These are phyloP conservation scores for Hemileia vastatrix DNA, from an alignment of 1,284 basidiomycete species.

Conservation along the genomic window DNA sequence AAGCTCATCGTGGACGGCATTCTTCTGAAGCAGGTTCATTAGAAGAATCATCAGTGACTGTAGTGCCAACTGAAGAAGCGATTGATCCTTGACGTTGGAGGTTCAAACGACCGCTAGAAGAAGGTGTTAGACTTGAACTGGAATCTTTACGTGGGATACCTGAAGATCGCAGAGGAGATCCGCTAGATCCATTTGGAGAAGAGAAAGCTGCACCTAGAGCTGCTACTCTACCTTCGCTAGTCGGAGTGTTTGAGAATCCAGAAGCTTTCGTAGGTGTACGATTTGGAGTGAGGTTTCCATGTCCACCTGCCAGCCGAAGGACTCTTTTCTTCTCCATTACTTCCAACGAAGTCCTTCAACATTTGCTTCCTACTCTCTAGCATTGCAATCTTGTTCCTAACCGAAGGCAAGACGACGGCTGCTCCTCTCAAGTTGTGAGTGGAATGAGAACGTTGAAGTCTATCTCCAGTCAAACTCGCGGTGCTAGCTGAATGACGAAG, in stretches of 20 bases:
- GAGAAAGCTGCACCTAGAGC: background rate
- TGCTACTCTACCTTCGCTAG: background rate
- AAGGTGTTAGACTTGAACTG: background rate
- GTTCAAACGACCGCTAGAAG: background rate
- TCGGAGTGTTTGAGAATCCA: background rate
- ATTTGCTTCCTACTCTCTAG: conserved; percentile 29
- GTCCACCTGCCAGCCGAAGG: background rate
- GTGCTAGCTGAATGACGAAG: conserved; percentile 30
- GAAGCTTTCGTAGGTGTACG: background rate
- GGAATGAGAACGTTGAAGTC: conserved; percentile 25
- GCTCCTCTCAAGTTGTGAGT: conserved; percentile 30
- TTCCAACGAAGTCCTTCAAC: background rate
- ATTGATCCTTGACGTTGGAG: background rate
- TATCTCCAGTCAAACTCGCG: background rate
- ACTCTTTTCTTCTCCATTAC: background rate
- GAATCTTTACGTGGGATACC: background rate
- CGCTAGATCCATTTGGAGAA: background rate
- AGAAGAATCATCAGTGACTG: background rate
- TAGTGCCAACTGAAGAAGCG: background rate
- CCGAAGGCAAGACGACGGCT: conserved; percentile 33
- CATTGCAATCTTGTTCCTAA: conserved; percentile 39
- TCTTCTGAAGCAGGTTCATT: conserved; percentile 26
- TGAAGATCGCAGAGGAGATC: background rate
- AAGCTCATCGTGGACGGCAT: conserved; percentile 22
- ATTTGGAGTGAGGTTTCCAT: background rate